Percentiles rank a stretch among this genome's conserved stretches.
Conservation (phyloP, 176 grass and related monocot species). For the Leersia perrieri region DNA sequence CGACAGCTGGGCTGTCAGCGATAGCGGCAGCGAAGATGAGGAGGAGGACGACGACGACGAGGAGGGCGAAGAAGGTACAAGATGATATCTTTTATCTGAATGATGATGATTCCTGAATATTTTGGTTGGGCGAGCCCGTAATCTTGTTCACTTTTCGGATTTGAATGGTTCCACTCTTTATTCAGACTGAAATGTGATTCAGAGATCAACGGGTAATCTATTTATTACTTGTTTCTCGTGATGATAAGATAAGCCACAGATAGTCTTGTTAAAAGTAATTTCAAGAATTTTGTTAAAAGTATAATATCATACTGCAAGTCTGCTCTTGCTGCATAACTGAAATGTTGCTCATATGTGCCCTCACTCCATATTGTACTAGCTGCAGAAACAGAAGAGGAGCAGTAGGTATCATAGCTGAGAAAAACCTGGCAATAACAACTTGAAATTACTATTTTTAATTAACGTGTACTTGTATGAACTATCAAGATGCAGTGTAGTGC, state of each 20-base stretch:
- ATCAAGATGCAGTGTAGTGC: neutral
- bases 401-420: neutral
- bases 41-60: slow-evolving; percentile 4
- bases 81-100: neutral
- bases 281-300: neutral
- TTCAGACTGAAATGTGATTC: too few species aligned
- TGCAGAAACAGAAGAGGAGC: neutral
- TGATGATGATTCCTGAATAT: too few species aligned
- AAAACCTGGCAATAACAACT: neutral
- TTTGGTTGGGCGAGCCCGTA: too few species aligned
- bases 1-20: neutral
- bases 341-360: neutral
- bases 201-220: too few species aligned
- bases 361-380: neutral
- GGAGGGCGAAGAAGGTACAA: neutral
- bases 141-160: too few species aligned
- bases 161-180: too few species aligned
- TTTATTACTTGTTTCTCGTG: neutral
- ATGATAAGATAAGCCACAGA: neutral
- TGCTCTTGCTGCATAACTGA: neutral
- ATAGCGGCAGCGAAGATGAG: neutral
- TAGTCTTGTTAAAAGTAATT: neutral
- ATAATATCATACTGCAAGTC: neutral
- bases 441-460: too few species aligned
- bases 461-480: neutral